Percentiles rank a stretch among this genome's conserved stretches.
Evolutionary conservation across 1,139 yeast species (phyloP).

Genomic region (Taphrina populina): DNA sequence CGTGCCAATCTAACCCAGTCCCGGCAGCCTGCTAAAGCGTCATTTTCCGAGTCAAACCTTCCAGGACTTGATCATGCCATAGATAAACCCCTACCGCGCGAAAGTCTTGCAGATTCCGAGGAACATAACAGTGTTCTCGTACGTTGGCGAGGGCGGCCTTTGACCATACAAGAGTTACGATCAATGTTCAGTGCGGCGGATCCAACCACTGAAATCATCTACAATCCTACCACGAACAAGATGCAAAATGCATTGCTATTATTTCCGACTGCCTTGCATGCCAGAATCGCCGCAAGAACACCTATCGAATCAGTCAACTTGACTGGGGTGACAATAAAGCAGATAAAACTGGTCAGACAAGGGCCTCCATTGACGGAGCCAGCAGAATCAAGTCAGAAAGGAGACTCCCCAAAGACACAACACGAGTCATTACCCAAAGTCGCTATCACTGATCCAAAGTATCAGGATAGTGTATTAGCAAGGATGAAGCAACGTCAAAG

Average conservation of each 20-base stretch:
- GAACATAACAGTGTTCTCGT: slow-evolving; percentile 35
- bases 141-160: slow-evolving; percentile 29
- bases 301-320: background rate
- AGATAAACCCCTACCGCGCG: no score
- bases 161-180: slow-evolving; percentile 2
- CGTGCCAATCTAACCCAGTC: slow-evolving; percentile 11
- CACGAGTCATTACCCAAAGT: no score
- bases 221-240: background rate
- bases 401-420: no score
- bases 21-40: no score
- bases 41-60: no score
- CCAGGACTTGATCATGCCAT: no score
- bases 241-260: slow-evolving; percentile 12
- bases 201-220: slow-evolving; percentile 19
- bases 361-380: background rate
- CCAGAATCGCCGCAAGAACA: background rate
- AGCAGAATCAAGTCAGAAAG: no score
- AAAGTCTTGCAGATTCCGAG: no score
- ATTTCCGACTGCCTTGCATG: background rate
- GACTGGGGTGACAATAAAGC: background rate
- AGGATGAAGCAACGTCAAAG: slow-evolving; percentile 18
- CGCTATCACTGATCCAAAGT: no score
- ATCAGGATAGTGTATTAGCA: background rate
- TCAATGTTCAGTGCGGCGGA: slow-evolving; percentile 34
- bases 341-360: background rate